Conservation (phyloP, 2,329 filamentous ascomycete species). For the Leptographium radiaticola region DNA sequence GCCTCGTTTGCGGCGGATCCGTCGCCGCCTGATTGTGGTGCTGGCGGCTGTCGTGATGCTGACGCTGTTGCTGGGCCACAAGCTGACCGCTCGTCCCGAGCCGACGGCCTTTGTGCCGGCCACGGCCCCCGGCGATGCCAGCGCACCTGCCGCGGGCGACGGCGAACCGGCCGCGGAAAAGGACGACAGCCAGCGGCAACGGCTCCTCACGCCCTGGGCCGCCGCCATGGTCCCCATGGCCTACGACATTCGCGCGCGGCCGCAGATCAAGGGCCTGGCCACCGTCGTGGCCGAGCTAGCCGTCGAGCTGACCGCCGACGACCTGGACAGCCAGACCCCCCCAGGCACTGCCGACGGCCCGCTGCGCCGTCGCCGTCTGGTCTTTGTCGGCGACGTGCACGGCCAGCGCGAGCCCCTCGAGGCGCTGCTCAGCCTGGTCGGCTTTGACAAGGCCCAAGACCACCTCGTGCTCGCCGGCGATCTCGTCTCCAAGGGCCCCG, state of each 20-base stretch:
- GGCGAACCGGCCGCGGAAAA: not conserved
- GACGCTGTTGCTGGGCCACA: constrained; percentile 3
- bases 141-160: not conserved
- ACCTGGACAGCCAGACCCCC: constrained; percentile 14
- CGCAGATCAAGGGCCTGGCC: constrained; percentile 20
- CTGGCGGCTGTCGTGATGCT: not conserved
- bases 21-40: constrained; percentile 5
- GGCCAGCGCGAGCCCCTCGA: constrained; percentile 61
- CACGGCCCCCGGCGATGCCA: not conserved
- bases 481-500: constrained; percentile 74
- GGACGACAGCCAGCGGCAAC: not conserved
- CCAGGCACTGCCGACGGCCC: constrained; percentile 16
- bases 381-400: constrained; percentile 87
- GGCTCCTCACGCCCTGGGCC: not conserved
- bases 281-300: constrained; percentile 19
- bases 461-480: constrained; percentile 69
- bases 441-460: constrained; percentile 49
- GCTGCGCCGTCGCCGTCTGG: constrained; percentile 39
- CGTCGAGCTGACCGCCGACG: constrained; percentile 14
- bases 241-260: constrained; percentile 26
- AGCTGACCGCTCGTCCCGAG: not conserved
- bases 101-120: constrained; percentile 1
- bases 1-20: constrained; percentile 5
- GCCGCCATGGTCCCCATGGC: constrained; percentile 7
- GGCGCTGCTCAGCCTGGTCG: constrained; percentile 51